Conservation (phyloP, 768 basidiomycete species). For the Rhizopogon rudus region DNA sequence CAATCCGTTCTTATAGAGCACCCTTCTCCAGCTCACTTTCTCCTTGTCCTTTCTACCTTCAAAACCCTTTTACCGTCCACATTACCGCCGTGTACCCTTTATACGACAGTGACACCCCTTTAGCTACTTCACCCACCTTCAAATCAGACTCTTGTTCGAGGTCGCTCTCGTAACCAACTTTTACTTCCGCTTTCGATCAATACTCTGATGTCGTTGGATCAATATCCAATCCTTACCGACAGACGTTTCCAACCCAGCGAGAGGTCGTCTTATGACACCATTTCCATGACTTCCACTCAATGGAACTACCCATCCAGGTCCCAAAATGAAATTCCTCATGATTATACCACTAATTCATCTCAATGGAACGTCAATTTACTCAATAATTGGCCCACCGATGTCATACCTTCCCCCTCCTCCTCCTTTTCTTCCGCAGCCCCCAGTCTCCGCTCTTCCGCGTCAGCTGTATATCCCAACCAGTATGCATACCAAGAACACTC, state of each 20-base stretch:
- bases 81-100: background rate
- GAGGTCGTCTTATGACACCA: constrained; percentile 13
- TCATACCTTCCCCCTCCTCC: constrained; percentile 18
- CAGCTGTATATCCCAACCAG: constrained; percentile 12
- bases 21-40: constrained; percentile 6
- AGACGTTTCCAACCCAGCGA: constrained; percentile 27
- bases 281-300: constrained; percentile 16
- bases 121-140: background rate
- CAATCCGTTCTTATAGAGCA: constrained; percentile 21
- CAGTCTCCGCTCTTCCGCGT: constrained; percentile 20
- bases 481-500: constrained; percentile 15
- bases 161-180: background rate
- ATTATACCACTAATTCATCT: constrained; percentile 12
- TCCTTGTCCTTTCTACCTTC: constrained; percentile 9
- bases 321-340: constrained; percentile 10
- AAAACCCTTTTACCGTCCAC: background rate
- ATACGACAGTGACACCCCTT: background rate
- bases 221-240: constrained; percentile 26
- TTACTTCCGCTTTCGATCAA: constrained; percentile 6
- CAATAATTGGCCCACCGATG: constrained; percentile 4
- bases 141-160: background rate
- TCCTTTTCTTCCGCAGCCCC: constrained; percentile 5
- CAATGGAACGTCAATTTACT: constrained; percentile 16
- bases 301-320: constrained; percentile 23
- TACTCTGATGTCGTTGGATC: constrained; percentile 27